Evolutionary conservation across 192 early-diverging fungal species (phyloP).

Genomic region (Coemansia sp.): DNA sequence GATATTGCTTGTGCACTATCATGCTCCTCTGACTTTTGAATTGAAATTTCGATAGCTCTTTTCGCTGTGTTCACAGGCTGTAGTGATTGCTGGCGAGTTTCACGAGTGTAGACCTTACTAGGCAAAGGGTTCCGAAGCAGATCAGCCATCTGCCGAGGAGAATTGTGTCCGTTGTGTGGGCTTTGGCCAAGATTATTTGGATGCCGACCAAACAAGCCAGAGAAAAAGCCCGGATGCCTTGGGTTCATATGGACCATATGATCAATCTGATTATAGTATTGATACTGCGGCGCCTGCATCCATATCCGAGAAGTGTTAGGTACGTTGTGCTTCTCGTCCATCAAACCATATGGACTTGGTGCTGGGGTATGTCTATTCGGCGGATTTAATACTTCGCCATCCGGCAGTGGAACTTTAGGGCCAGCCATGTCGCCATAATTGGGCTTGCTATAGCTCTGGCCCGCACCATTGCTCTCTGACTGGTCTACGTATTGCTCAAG

Average conservation of each 20-base stretch:
- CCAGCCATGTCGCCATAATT: background rate
- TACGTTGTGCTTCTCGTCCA: background rate
- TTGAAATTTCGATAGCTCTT: background rate
- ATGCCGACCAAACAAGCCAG: background rate
- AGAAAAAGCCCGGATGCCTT: background rate
- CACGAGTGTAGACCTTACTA: background rate
- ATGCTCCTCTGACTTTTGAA: background rate
- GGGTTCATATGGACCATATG: background rate
- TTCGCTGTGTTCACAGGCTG: background rate
- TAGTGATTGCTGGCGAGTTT: background rate
- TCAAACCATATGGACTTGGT: background rate
- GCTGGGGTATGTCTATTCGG: background rate
- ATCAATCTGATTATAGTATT: background rate
- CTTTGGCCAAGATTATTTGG: background rate
- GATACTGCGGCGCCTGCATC: conserved; percentile 1
- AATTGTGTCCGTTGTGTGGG: background rate
- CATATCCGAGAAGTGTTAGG: background rate
- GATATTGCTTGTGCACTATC: conserved; percentile 12
- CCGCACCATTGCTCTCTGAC: background rate
- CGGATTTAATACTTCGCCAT: background rate
- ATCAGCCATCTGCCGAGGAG: background rate
- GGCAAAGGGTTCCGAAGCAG: background rate
- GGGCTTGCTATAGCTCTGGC: background rate
- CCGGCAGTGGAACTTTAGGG: background rate
- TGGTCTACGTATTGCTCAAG: conserved; percentile 18